Evolutionary conservation across 495 filamentous ascomycete species (phyloP).

Genomic region (Penicillium macrosclerotiorum): DNA sequence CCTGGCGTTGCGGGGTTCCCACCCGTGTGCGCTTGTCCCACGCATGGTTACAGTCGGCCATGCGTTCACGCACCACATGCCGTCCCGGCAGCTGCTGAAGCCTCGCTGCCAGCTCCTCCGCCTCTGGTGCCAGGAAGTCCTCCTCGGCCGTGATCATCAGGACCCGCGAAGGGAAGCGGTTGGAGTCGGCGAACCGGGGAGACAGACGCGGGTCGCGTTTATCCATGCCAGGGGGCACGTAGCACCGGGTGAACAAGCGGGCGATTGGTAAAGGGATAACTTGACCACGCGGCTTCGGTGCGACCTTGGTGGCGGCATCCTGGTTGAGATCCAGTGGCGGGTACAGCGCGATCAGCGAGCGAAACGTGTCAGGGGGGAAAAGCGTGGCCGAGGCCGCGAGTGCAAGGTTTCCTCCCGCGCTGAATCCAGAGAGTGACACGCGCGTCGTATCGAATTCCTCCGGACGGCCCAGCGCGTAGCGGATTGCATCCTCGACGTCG

Average conservation of each 20-base stretch:
- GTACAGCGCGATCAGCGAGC: slow-evolving; percentile 41
- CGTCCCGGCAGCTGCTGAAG: slow-evolving; percentile 26
- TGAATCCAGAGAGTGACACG: slow-evolving; percentile 46
- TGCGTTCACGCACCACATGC: slow-evolving; percentile 38
- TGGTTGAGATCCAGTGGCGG: slow-evolving; percentile 35
- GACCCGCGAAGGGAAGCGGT: slow-evolving; percentile 37
- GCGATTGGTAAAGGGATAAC: slow-evolving; percentile 24
- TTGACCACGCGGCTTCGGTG: slow-evolving; percentile 23
- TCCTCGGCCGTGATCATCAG: slow-evolving; percentile 44
- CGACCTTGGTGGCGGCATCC: slow-evolving; percentile 18
- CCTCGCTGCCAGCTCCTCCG: slow-evolving; percentile 36
- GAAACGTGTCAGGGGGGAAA: slow-evolving; percentile 40
- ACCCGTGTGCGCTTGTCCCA: slow-evolving; percentile 34
- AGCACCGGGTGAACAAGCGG: slow-evolving; percentile 33
- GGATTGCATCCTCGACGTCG: slow-evolving; percentile 55
- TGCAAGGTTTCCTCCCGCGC: slow-evolving; percentile 45
- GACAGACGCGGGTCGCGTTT: slow-evolving; percentile 45
- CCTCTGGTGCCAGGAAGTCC: slow-evolving; percentile 42
- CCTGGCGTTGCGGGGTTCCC: slow-evolving; percentile 26
- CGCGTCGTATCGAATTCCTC: slow-evolving; percentile 34
- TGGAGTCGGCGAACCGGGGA: slow-evolving; percentile 36
- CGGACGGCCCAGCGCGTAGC: slow-evolving; percentile 29
- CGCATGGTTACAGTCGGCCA: slow-evolving; percentile 42
- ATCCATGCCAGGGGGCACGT: slow-evolving; percentile 31
- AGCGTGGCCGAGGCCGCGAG: slow-evolving; percentile 34